Evolutionary conservation across 352 stramenopile genomes (phyloP).

Genomic region (Pythium pyrilobum): DNA sequence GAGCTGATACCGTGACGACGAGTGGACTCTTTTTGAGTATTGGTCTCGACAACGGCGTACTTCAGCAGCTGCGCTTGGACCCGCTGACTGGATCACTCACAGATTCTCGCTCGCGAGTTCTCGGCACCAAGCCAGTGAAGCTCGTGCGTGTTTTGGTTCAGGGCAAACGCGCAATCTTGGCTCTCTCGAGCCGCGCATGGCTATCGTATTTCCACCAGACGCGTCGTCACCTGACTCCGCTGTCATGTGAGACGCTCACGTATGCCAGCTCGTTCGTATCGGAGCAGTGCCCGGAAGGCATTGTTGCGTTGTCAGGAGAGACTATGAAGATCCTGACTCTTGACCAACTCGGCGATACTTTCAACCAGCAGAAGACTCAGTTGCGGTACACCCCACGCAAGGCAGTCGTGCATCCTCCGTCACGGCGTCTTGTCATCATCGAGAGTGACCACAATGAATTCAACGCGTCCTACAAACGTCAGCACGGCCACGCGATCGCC

Average conservation of each 20-base stretch:
- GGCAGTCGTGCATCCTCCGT: slow-evolving; percentile 88
- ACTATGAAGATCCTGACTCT: slow-evolving; percentile 97
- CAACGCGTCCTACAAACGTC: slow-evolving; percentile 87
- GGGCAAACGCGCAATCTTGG: slow-evolving; percentile 89
- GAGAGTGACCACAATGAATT: slow-evolving; percentile 98
- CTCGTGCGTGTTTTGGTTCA: slow-evolving; percentile 91
- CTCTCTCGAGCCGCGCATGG: slow-evolving; percentile 94
- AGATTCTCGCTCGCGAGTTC: slow-evolving; percentile 90
- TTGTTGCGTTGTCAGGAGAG: slow-evolving; percentile 95
- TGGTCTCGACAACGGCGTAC: slow-evolving; percentile 93
- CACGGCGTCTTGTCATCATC: slow-evolving; percentile 92
- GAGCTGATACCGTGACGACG: slow-evolving; percentile 44
- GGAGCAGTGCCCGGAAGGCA: slow-evolving; percentile 94
- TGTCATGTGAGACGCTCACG: slow-evolving; percentile 95
- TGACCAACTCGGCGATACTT: slow-evolving; percentile 93
- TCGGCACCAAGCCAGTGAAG: slow-evolving; percentile 93
- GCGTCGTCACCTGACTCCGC: slow-evolving; percentile 88
- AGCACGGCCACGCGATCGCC: slow-evolving; percentile 57
- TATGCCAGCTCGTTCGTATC: slow-evolving; percentile 95
- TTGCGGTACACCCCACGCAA: slow-evolving; percentile 97
- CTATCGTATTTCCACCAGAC: slow-evolving; percentile 93
- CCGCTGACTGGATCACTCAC: slow-evolving; percentile 78
- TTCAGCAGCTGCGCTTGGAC: slow-evolving; percentile 91
- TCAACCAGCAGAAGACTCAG: slow-evolving; percentile 95
- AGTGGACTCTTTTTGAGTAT: slow-evolving; percentile 82